These are phyloP conservation scores for Arachis monticola DNA, from an alignment of 331 rosid species.

Conservation along the genomic window DNA sequence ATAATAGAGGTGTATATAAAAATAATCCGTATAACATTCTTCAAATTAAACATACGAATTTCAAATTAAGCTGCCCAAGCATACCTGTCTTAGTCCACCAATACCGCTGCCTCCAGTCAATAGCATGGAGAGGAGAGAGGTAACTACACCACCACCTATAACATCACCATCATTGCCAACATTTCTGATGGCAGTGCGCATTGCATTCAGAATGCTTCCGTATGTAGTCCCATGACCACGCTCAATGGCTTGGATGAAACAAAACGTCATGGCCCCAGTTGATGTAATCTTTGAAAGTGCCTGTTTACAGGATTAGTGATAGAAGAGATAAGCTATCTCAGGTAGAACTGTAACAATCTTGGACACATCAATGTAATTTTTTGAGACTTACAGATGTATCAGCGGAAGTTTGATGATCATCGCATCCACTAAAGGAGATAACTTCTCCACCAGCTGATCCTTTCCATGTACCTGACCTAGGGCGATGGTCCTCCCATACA, in stretches of 20 bases:
- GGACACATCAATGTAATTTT: conserved; percentile 21
- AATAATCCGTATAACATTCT: too few species aligned
- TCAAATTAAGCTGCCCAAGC: neutral
- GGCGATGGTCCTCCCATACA: conserved; percentile 96
- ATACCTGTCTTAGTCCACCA: conserved; percentile 90
- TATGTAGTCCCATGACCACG: conserved; percentile 82
- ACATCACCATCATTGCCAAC: conserved; percentile 51
- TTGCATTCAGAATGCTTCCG: conserved; percentile 82
- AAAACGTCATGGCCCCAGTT: conserved; percentile 97
- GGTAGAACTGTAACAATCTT: neutral
- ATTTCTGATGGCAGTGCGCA: conserved; percentile 78
- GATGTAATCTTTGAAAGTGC: conserved; percentile 92
- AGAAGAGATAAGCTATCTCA: conserved; percentile 9
- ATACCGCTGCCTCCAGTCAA: conserved; percentile 75
- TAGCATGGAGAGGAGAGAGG: conserved; percentile 86
- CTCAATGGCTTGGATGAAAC: conserved; percentile 96
- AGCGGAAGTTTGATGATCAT: conserved; percentile 85
- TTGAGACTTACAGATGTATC: conserved; percentile 79
- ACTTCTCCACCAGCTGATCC: conserved; percentile 95
- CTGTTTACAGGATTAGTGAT: conserved; percentile 48
- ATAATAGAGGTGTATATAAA: too few species aligned
- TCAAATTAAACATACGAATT: too few species aligned
- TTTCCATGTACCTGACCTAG: conserved; percentile 81
- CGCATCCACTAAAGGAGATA: conserved; percentile 90
- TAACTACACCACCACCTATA: conserved; percentile 58